Evolutionary conservation across 768 basidiomycete species (phyloP).

Genomic region (Boletus sp.): DNA sequence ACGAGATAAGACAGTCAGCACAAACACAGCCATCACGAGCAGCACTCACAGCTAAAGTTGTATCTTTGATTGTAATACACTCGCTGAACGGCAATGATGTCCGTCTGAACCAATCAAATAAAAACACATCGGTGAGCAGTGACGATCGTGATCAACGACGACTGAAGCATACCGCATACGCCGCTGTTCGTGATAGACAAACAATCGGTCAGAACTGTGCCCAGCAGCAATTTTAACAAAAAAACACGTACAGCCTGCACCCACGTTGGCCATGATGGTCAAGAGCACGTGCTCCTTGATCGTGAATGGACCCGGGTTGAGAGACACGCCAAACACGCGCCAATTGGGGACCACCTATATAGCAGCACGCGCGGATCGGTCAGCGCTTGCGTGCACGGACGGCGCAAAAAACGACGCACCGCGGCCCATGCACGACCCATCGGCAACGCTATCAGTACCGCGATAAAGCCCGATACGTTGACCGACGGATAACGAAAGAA

Average conservation of each 20-base stretch:
- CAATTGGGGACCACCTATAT: conserved; percentile 47
- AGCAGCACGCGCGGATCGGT: neutral
- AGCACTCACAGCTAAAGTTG: conserved; percentile 45
- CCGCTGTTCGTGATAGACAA: conserved; percentile 27
- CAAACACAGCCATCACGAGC: neutral
- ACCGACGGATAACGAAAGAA: conserved; percentile 64
- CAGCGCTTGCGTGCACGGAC: too few species aligned
- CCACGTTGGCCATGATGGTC: conserved; percentile 65
- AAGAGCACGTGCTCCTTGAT: conserved; percentile 74
- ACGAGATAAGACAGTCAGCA: neutral
- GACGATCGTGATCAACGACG: neutral
- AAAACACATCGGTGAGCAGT: neutral
- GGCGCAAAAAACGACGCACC: conserved; percentile 16
- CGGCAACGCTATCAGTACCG: conserved; percentile 69
- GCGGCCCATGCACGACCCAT: conserved; percentile 62
- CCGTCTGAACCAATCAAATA: conserved; percentile 41
- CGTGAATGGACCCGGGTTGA: conserved; percentile 75
- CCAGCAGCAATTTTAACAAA: neutral
- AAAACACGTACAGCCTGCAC: conserved; percentile 25
- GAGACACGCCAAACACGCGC: conserved; percentile 53
- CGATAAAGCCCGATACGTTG: conserved; percentile 49
- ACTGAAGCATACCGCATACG: conserved; percentile 41
- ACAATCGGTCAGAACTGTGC: too few species aligned
- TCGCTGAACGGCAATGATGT: conserved; percentile 71
- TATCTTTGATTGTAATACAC: conserved; percentile 63